Evolutionary conservation across 495 filamentous ascomycete genomes (phyloP).

Genomic region (Penicillium nucicola): DNA sequence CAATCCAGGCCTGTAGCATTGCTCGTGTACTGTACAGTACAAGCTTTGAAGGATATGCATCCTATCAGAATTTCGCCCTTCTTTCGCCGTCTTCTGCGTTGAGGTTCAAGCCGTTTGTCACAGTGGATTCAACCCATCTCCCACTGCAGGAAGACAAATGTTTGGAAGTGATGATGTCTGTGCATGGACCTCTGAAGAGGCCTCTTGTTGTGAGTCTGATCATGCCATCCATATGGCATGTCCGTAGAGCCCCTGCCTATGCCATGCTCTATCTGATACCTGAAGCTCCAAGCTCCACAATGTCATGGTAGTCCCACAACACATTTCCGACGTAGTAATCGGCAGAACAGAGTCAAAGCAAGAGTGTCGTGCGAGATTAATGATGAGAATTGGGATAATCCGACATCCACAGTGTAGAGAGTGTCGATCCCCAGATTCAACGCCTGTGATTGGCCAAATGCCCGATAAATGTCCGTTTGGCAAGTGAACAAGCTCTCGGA

Average conservation of each 20-base stretch:
- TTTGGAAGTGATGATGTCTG: too few species aligned
- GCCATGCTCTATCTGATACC: not conserved
- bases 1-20: too few species aligned
- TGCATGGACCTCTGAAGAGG: too few species aligned
- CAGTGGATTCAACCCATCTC: too few species aligned
- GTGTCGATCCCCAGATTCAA: slow-evolving; percentile 1
- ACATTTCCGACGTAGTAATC: not conserved
- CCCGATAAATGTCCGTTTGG: slow-evolving; percentile 33
- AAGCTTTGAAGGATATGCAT: too few species aligned
- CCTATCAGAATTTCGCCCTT: too few species aligned
- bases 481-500: not conserved
- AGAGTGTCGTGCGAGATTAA: not conserved
- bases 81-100: too few species aligned
- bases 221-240: too few species aligned
- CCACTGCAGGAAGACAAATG: too few species aligned
- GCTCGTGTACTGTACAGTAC: too few species aligned
- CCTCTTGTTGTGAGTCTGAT: too few species aligned
- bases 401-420: not conserved
- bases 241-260: not conserved
- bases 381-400: not conserved
- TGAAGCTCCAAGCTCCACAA: not conserved
- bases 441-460: slow-evolving; percentile 22
- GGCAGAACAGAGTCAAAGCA: not conserved
- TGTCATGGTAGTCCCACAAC: not conserved
- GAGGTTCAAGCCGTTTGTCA: too few species aligned